Percentiles rank a stretch among this genome's conserved stretches.
Evolutionary conservation across 176 grass and related monocot species (phyloP).

Genomic region (Eleusine indica): DNA sequence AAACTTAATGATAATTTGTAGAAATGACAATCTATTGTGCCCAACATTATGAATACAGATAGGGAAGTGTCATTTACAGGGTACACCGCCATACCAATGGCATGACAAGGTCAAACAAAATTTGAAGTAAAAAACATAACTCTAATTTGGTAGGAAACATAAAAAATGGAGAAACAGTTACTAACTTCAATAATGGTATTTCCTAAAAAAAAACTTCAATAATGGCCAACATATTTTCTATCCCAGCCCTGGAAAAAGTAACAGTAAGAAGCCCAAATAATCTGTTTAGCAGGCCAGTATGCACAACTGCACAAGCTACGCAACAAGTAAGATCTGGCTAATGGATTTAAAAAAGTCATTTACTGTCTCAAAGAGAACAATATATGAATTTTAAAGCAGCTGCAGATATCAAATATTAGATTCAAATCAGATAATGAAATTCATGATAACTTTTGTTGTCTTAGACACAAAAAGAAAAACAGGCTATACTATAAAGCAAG

Average conservation of each 20-base stretch:
- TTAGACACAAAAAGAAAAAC: neutral
- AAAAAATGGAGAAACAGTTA: neutral
- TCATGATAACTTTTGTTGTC: neutral
- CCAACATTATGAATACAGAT: conserved; percentile 12
- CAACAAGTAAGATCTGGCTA: conserved; percentile 29
- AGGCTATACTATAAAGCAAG: neutral
- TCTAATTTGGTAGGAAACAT: neutral
- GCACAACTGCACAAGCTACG: neutral
- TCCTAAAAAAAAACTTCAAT: neutral
- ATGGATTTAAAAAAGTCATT: neutral
- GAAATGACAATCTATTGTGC: neutral
- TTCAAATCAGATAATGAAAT: neutral
- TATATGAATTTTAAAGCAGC: neutral
- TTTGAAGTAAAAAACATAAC: neutral
- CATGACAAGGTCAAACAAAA: neutral
- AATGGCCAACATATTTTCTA: conserved; percentile 13
- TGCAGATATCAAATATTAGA: neutral
- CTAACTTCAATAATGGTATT: neutral
- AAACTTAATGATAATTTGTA: neutral
- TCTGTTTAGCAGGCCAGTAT: neutral
- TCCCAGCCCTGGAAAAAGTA: neutral
- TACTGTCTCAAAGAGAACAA: conserved; percentile 23
- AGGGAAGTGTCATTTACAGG: neutral
- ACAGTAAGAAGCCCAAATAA: neutral
- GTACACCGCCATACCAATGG: neutral